A percentile compares a stretch with the other conserved stretches of the same genome.
Evolutionary conservation across 768 basidiomycete genomes (phyloP).

Genomic region (Suillus americanus): DNA sequence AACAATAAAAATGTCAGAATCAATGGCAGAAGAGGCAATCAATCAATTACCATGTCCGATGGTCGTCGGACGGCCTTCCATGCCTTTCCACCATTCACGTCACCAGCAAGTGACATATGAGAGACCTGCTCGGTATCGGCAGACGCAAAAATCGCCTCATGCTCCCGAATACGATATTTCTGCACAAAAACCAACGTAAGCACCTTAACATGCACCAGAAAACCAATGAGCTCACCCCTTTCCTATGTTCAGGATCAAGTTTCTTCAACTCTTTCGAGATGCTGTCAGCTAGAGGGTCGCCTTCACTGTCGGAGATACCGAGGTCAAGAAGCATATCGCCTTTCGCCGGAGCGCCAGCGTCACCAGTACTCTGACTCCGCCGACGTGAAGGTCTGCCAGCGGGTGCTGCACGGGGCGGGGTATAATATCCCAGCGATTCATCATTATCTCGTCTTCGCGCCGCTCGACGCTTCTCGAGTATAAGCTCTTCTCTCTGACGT

Average conservation of each 20-base stretch:
- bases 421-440: slow-evolving; percentile 36
- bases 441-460: slow-evolving; percentile 55
- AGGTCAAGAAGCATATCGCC: slow-evolving; percentile 37
- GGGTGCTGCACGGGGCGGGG: slow-evolving; percentile 28
- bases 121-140: slow-evolving; percentile 70
- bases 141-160: slow-evolving; percentile 78
- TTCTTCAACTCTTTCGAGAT: slow-evolving; percentile 75
- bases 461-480: slow-evolving; percentile 68
- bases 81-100: slow-evolving; percentile 76
- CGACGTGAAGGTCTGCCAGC: slow-evolving; percentile 55
- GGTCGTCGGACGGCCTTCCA: slow-evolving; percentile 89
- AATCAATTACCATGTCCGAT: slow-evolving; percentile 81
- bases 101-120: slow-evolving; percentile 73
- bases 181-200: slow-evolving; percentile 29
- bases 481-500: slow-evolving; percentile 61
- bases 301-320: slow-evolving; percentile 39
- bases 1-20: slow-evolving; percentile 8
- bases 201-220: slow-evolving; percentile 11
- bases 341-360: slow-evolving; percentile 50
- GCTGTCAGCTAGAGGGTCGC: slow-evolving; percentile 62
- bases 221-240: slow-evolving; percentile 20
- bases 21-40: neutral
- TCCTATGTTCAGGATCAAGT: slow-evolving; percentile 37
- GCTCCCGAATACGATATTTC: slow-evolving; percentile 84
- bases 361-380: slow-evolving; percentile 79